These are phyloP conservation scores for Annulohypoxylon stygium DNA, from an alignment of 495 filamentous ascomycete genomes.

Conservation along the genomic window DNA sequence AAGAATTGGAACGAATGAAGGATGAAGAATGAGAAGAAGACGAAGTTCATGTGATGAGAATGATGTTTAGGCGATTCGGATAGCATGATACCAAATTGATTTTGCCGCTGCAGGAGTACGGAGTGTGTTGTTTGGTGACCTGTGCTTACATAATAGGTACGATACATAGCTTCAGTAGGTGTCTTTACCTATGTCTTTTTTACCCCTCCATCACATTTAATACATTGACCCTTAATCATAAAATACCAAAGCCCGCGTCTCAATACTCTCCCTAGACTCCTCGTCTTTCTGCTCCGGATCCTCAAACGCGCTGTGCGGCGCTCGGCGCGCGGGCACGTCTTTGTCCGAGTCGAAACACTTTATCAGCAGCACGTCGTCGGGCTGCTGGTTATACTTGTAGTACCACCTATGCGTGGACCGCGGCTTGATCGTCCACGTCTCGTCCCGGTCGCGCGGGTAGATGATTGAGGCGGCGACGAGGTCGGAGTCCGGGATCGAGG, in stretches of 20 bases:
- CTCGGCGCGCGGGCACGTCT: constrained; percentile 67
- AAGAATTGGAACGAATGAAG: constrained; percentile 41
- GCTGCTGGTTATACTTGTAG: constrained; percentile 75
- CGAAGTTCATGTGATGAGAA: constrained; percentile 8
- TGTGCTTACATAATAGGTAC: not conserved
- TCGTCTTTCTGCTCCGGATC: constrained; percentile 61
- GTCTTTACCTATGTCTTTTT: too few species aligned
- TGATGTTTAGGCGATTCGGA: constrained; percentile 22
- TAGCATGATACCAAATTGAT: constrained; percentile 42
- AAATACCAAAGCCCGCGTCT: constrained; percentile 70
- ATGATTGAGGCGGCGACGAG: constrained; percentile 75
- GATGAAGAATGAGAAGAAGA: not conserved
- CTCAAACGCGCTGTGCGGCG: constrained; percentile 72
- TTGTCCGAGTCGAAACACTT: constrained; percentile 77
- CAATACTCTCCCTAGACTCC: constrained; percentile 70
- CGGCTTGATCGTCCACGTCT: constrained; percentile 76
- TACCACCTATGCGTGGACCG: constrained; percentile 73
- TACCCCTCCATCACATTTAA: not conserved
- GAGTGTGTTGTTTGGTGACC: not conserved
- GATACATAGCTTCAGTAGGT: not conserved
- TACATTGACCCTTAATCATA: constrained; percentile 34
- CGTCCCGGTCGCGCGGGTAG: constrained; percentile 73
- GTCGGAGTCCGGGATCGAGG: constrained; percentile 71
- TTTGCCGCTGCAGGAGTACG: not conserved
- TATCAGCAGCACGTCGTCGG: constrained; percentile 71